Base-by-base conservation (phyloP, 306 rosid species). In the Rosa chinensis region DNA sequence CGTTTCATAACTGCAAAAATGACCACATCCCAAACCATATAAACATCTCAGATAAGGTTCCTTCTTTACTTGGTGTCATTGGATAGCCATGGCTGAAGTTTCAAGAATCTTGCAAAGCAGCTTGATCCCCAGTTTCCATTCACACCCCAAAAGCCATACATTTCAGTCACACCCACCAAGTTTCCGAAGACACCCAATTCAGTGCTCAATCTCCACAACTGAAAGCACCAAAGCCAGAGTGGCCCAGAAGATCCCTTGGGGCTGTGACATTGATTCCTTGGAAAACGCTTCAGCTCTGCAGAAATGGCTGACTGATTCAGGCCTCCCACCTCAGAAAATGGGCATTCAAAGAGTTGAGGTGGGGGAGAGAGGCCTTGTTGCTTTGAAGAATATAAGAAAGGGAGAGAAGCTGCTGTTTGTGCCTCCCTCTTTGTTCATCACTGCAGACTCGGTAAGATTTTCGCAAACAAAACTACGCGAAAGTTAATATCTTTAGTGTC, bases 311-410 rank as follows among this genome's bases (percentile, higher is more conserved):
- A 89, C 96, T 3, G 79, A 82, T 3, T 90, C 92, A 1, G 98
- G 98, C 0, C 97, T 95, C 48, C 99, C 98, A 0, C 86, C 87
- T 4, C 99, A 95, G 98, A 95, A 92, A 86, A 95, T 95, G 98
- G 89, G 78, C 8, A 91, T 95, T 18, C 81, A 89, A 45, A 92
- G 80, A 82, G 98, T 95, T 58, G 84, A 91, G 3, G 97, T 95
- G 2, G 99, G 99, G 32, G 98, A 95, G 83, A 85, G 97, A 83
- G 99, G 98, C 21, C 90, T 95, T 23, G 99, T 95, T 81, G 97
- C 99, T 16, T 84, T 82, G 82, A 95, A 91, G 86, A 95, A 91
- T 79, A 86, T 95, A 10, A 87, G 99, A 85, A 94, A 92, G 76
- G 97, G 99, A 50, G 97, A 95, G 86, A 92, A 95, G 74, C 67